Conservation (phyloP, 352 stramenopile genomes). For the Globisporangium echinulatum region DNA sequence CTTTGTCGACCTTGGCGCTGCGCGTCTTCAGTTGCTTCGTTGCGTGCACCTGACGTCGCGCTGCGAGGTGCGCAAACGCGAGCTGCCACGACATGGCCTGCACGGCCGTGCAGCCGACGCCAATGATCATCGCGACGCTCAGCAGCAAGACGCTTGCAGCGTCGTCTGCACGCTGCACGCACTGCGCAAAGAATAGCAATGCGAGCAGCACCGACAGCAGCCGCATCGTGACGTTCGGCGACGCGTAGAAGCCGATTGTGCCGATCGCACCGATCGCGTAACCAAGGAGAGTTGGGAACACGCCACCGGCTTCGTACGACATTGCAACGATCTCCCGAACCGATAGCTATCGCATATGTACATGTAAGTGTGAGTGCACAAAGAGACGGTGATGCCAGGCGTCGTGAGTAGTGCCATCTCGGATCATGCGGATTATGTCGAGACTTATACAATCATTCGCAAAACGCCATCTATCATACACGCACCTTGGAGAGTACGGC, state of each 20-base stretch:
- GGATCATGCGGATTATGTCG: too few relatives aligned
- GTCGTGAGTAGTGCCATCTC: neutral
- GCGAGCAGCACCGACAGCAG: slow-evolving; percentile 16
- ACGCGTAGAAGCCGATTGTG: slow-evolving; percentile 25
- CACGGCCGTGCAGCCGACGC: slow-evolving; percentile 49
- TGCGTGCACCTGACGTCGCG: slow-evolving; percentile 11
- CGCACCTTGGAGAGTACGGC: slow-evolving; percentile 10
- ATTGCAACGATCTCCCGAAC: slow-evolving; percentile 29
- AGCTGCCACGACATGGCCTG: slow-evolving; percentile 46
- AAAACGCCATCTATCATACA: neutral
- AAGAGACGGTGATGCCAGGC: neutral
- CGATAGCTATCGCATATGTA: slow-evolving; percentile 25
- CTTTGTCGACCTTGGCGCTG: slow-evolving; percentile 9
- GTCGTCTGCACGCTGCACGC: slow-evolving; percentile 20
- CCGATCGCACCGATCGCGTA: slow-evolving; percentile 45
- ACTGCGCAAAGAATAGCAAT: slow-evolving; percentile 23
- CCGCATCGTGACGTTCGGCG: slow-evolving; percentile 14
- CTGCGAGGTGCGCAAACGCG: slow-evolving; percentile 38
- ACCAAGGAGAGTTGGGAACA: slow-evolving; percentile 53
- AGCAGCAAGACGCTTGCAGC: slow-evolving; percentile 22
- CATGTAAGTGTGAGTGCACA: neutral
- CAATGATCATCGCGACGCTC: slow-evolving; percentile 28
- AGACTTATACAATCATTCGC: too few relatives aligned
- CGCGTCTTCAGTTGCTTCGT: slow-evolving; percentile 24
- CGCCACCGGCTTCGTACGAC: slow-evolving; percentile 46